Base-by-base conservation (phyloP, 768 basidiomycete species). In the Kwoniella newhampshirensis region DNA sequence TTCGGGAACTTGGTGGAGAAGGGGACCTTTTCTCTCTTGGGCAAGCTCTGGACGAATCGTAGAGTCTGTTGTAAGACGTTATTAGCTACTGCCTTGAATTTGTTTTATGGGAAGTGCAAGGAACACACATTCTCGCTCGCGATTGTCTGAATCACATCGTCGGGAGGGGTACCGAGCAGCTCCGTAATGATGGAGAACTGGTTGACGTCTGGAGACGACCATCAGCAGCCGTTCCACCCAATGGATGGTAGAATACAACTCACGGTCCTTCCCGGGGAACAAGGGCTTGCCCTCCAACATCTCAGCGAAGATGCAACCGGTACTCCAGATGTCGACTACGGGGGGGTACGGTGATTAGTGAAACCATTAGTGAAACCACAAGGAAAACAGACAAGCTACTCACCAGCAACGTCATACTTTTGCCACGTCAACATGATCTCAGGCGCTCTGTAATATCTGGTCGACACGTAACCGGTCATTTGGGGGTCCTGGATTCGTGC, bases 351-450 rank as follows among this genome's bases (percentile, higher is more conserved):
- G 57, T 48, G 42, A 4, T 12, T 17, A 8, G 36, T 21, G 12
- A 23, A 37, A 32, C 7, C 25, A 8, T 4, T 23, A n/a, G 30
- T 23, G 7, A 17, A 9, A 45, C 13, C n/a, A 57, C 48, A 7
- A 42, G 18, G 9, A n/a, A n/a, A n/a, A 11, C 32, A 23, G 21
- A 12, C 36, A 17, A 2, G 9, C 20, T 21, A 72, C 75, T 63
- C 57, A 79, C 78, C 78, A 15, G 94, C 96, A 54, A 97, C 93
- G 77, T 98, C 94, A 79, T 99, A 99, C 81, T 98, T 98, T 78
- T 99, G 96, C 96, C 96, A 99, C 36, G 96, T 99, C 75, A 99
- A 83, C 96, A 99, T 99, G 80, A 99, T 99, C 79, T 99, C 96
- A 4, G 96, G 96, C 5, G 96, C 96, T 49, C 96, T 87, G 76